Evolutionary conservation across 2,329 filamentous ascomycete genomes (phyloP), one percentile per base, ranked within the genome.

Genomic region (Botrytis squamosa): DNA sequence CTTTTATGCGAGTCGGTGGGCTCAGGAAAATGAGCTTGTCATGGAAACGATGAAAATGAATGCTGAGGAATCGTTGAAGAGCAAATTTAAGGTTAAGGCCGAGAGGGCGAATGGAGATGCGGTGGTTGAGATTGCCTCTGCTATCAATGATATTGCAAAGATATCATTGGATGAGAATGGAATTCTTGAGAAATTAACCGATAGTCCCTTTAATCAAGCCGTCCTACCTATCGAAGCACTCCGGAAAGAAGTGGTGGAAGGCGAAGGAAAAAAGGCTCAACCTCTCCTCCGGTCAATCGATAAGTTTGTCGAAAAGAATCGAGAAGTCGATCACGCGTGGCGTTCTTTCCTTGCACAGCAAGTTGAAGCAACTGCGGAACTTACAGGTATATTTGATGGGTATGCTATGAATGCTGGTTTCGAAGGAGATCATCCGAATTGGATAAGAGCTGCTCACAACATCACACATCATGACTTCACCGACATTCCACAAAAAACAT

Each of bases 261-360:
- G 1, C 20, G 5, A 57, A 25, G 25, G 22, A 20, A 25, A 6
- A 40, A n/a, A 16, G 6, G 14, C 7, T 29, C 33, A 40, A 52
- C 6, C 7, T 29, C 33, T 67, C 22, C 18, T 67, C 38, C 29
- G 25, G 46, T 18, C 6, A 18, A 29, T 68, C 18, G 49, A 68
- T 57, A 42, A 22, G 5, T 42, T 68, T 52, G 6, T 68, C 16
- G 25, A 38, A 12, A 57, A 57, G 36, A 68, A 57, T 33, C 65
- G 65, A 29, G 36, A 68, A 57, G 25, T 55, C 8, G 65, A 68
- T 29, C 65, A 68, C 25, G 49, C n/a, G 29, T 68, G 65, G 65
- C 65, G 65, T 38, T 68, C 65, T 42, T 68, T 68, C 36, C 36
- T 68, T 36, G 36, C 33, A 16, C 65, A 42, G 22, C 65, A 68